Evolutionary conservation across 2,329 filamentous ascomycete species (phyloP).

Genomic region (Mycogone perniciosa): DNA sequence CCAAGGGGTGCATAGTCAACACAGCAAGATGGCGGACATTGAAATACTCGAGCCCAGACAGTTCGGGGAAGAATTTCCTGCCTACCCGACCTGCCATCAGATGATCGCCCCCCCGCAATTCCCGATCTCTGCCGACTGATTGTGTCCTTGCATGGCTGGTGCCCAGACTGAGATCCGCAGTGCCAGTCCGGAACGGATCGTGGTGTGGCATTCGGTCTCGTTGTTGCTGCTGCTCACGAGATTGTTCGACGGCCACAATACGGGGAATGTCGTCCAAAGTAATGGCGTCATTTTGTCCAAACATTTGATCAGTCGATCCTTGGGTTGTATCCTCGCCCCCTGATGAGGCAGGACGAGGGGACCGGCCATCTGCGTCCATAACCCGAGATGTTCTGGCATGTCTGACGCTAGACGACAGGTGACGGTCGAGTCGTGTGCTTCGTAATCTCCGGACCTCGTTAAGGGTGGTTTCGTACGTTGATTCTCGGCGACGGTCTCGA

Average conservation of each 20-base stretch:
- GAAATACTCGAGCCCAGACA: slow-evolving; percentile 93
- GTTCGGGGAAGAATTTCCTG: slow-evolving; percentile 90
- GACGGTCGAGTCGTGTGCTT: slow-evolving; percentile 90
- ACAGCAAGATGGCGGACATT: slow-evolving; percentile 94
- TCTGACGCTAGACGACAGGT: slow-evolving; percentile 85
- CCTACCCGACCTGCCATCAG: slow-evolving; percentile 45
- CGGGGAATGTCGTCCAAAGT: slow-evolving; percentile 94
- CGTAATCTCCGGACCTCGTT: slow-evolving; percentile 88
- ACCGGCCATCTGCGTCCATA: slow-evolving; percentile 58
- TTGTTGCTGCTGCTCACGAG: slow-evolving; percentile 80
- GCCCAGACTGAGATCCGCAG: slow-evolving; percentile 38
- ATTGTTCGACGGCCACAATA: slow-evolving; percentile 92
- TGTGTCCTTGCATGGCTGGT: slow-evolving; percentile 62
- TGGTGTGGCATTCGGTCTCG: slow-evolving; percentile 47
- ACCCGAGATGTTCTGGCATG: slow-evolving; percentile 87
- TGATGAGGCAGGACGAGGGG: slow-evolving; percentile 68
- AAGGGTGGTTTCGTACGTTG: slow-evolving; percentile 89
- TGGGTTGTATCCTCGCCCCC: slow-evolving; percentile 50
- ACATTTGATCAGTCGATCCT: slow-evolving; percentile 70
- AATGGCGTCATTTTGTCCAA: slow-evolving; percentile 84
- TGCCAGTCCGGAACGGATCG: slow-evolving; percentile 57
- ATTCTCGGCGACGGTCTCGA: slow-evolving; percentile 56
- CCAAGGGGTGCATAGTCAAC: slow-evolving; percentile 84
- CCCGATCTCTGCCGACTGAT: slow-evolving; percentile 45
- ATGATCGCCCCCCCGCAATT: slow-evolving; percentile 45